These are phyloP conservation scores for Thalassiosira hispida DNA, from an alignment of 352 stramenopile species.

Conservation along the genomic window DNA sequence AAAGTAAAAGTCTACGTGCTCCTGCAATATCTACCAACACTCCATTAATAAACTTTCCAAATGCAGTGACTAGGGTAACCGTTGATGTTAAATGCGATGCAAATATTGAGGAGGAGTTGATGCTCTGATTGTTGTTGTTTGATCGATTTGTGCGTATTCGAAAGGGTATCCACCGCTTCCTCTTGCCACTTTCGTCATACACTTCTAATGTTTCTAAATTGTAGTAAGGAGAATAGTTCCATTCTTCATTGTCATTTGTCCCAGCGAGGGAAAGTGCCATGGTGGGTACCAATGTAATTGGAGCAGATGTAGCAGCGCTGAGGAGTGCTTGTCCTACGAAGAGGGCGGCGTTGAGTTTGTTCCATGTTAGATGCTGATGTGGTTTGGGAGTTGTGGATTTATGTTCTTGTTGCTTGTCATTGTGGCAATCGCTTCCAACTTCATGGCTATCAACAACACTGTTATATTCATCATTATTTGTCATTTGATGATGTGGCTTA, in stretches of 20 bases:
- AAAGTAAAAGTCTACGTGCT: slow-evolving; percentile 61
- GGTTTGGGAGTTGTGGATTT: slow-evolving; percentile 13
- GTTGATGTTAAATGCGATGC: slow-evolving; percentile 61
- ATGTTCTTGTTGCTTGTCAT: slow-evolving; percentile 2
- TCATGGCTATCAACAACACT: slow-evolving; percentile 4
- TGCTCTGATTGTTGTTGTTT: slow-evolving; percentile 18
- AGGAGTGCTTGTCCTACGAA: slow-evolving; percentile 63
- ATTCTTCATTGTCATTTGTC: slow-evolving; percentile 30
- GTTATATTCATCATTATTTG: slow-evolving; percentile 8
- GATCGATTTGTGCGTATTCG: slow-evolving; percentile 39
- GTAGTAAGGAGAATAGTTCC: slow-evolving; percentile 41
- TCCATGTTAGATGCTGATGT: slow-evolving; percentile 53
- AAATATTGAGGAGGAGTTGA: slow-evolving; percentile 57
- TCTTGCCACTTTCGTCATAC: slow-evolving; percentile 44
- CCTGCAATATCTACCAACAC: slow-evolving; percentile 73
- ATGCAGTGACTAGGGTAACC: slow-evolving; percentile 68
- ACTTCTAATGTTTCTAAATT: slow-evolving; percentile 47
- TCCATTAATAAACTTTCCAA: slow-evolving; percentile 82
- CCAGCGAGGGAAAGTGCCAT: slow-evolving; percentile 63
- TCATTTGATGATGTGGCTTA: not conserved
- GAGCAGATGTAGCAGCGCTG: slow-evolving; percentile 57
- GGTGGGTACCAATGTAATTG: slow-evolving; percentile 69
- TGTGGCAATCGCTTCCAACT: not conserved
- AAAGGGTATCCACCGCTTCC: slow-evolving; percentile 51
- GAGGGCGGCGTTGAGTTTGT: slow-evolving; percentile 69